A percentile compares a stretch with the other conserved stretches of the same genome.
Conservation (phyloP, 139 green algal genomes). For the Chlorella vulgaris region DNA sequence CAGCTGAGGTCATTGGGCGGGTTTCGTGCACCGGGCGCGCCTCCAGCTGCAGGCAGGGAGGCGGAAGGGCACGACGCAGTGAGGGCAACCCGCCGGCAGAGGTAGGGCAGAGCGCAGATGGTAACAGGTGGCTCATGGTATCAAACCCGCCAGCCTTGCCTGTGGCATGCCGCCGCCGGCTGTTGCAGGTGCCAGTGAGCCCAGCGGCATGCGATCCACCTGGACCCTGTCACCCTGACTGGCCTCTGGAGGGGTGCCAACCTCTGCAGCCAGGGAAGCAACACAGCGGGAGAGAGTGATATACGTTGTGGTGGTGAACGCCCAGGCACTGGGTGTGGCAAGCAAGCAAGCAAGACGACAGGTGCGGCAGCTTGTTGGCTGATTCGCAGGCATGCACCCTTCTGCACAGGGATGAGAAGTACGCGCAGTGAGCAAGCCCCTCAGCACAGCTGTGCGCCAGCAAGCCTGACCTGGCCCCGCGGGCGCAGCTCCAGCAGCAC, state of each 20-base stretch:
- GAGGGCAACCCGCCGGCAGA: background rate
- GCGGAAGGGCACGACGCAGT: background rate
- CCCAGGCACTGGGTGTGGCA: too few species aligned
- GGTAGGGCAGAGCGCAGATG: background rate
- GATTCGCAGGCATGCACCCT: background rate
- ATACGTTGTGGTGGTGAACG: too few species aligned
- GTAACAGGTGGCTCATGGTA: too few species aligned
- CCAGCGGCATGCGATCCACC: background rate
- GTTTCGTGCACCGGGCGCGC: conserved; percentile 32
- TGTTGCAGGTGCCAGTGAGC: background rate
- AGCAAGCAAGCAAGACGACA: too few species aligned
- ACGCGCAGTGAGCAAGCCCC: background rate
- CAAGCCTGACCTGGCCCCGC: background rate
- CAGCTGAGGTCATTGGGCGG: background rate
- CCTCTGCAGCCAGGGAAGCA: background rate
- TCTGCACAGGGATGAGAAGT: background rate
- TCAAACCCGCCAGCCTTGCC: background rate
- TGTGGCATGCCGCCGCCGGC: background rate
- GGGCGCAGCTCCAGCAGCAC: too few species aligned
- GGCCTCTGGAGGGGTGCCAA: background rate
- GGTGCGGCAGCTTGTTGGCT: too few species aligned
- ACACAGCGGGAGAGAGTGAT: background rate
- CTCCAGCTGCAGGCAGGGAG: conserved; percentile 18
- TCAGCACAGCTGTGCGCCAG: background rate
- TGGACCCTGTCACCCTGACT: conserved; percentile 27